phyloP scores from a whole-genome alignment of 768 basidiomycete genomes.

The Neoboletus brunneissimus region DNA sequence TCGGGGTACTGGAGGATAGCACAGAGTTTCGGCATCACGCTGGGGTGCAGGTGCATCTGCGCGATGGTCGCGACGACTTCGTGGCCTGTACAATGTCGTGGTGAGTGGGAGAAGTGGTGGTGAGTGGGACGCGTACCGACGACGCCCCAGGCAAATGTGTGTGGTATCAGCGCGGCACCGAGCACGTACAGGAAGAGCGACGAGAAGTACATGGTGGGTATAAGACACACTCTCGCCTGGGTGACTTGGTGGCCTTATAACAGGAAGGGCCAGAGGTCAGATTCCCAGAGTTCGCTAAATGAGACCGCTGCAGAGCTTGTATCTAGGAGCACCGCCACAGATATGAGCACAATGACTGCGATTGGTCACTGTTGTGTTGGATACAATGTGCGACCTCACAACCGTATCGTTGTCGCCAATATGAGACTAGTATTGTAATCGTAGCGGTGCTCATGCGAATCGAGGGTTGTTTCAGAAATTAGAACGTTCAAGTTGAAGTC shows the following conservation, averaged over 20 bases:
- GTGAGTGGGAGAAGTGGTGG: not conserved
- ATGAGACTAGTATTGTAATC: too few relatives aligned
- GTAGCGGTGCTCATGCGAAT: too few relatives aligned
- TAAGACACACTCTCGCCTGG: too few relatives aligned
- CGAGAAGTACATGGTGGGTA: conserved; percentile 24
- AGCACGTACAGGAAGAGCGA: conserved; percentile 11
- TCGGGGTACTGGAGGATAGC: conserved; percentile 54
- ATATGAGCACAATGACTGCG: not conserved
- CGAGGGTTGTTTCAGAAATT: too few relatives aligned
- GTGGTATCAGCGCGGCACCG: conserved; percentile 23
- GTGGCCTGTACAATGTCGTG: conserved; percentile 56
- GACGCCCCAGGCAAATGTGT: conserved; percentile 39
- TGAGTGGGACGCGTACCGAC: conserved; percentile 35
- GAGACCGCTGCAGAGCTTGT: not conserved
- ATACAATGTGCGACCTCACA: too few relatives aligned
- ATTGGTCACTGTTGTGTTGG: not conserved
- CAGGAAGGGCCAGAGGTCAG: not conserved
- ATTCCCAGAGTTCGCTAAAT: conserved; percentile 13
- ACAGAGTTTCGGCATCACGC: conserved; percentile 63
- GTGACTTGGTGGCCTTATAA: conserved; percentile 4
- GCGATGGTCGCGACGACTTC: conserved; percentile 94
- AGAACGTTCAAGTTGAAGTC: too few relatives aligned
- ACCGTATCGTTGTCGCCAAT: too few relatives aligned
- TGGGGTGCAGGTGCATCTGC: conserved; percentile 83
- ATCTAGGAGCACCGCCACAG: conserved; percentile 9